Base-by-base conservation (phyloP, 768 basidiomycete genomes). In the Pleurotus giganteus region DNA sequence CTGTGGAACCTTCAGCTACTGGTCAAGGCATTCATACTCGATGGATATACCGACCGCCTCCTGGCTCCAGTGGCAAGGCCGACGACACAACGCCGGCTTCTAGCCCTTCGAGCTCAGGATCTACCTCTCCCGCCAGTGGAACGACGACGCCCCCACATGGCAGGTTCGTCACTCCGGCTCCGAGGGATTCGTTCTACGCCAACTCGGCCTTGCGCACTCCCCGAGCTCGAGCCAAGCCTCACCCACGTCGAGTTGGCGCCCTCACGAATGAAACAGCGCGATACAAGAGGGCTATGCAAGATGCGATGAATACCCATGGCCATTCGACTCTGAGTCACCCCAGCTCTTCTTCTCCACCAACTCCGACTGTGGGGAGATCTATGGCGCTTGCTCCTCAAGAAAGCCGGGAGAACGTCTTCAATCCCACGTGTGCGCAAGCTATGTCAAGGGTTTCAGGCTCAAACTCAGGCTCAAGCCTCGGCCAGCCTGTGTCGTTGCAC, bases 1-100 rank as follows among this genome's bases (percentile, higher is more conserved):
- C 50, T n/a, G 50, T 57, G 19, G 31, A 21, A 9, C 50, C 56
- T 17, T 57, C 56, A 7, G 56, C 56, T 1, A 57, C 56, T 9
- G 56, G 56, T 7, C 50, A 57, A 34, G 56, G 50, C 29, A 45
- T 52, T 6, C 56, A 57, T 31, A 57, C 51, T 7, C 37, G 50
- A 15, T 57, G 56, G 56, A 12, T 23, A 23, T 44, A 53, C 42
- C 31, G 31, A 1, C 17, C 36, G 13, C 6, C 28, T 11, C 39
- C 39, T 42, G n/a, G n/a, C n/a, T n/a, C n/a, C n/a, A n/a, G n/a
- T n/a, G n/a, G n/a, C n/a, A n/a, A n/a, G n/a, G n/a, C n/a, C n/a
- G n/a, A n/a, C n/a, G n/a, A n/a, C n/a, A n/a, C n/a, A n/a, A n/a
- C n/a, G n/a, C 39, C 9, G 39, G 19, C 39, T 6, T 41, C 39